Evolutionary conservation across 2,329 filamentous ascomycete species (phyloP), one percentile per base, ranked within the genome.

Genomic region (Pyricularia sp.): DNA sequence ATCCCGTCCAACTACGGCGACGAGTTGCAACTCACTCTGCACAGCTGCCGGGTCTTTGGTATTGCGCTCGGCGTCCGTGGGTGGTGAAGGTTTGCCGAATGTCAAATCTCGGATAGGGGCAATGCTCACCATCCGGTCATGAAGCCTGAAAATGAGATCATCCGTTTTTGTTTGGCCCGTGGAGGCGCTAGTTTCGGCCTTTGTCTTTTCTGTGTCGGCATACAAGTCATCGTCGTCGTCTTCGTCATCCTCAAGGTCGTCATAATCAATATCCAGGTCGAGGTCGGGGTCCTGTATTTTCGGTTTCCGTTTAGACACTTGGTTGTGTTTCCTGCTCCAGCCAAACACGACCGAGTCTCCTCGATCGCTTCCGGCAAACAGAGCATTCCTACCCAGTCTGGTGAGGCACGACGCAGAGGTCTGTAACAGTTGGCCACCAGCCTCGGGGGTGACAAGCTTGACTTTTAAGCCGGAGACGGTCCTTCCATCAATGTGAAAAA

Each of bases 391-490:
- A 4, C 85, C 84, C 3, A 97, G 74, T 64, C 81, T 84, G 28
- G 86, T 85, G 2, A 91, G 82, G 67, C 89, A 92, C 1, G 91
- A 88, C 30, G 87, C 83, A 26, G 82, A 78, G 57, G 82, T 81
- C 62, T 82, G 82, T 66, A 96, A 72, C 10, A 90, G 67, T 33
- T 76, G 73, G 8, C 88, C 88, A 10, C 89, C 88, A 28, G 82
- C 80, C 64, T 90, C 85, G 53, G 77, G 71, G 4, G 83, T 72
- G 5, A 97, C 79, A 53, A 84, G 76, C 68, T 84, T 86, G 64
- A 99, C 77, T n/a, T 83, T 85, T 67, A 99, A 81, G 1, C 91
- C 92, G 30, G 93, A 96, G 1, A 99, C 91, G 2, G 90, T 96
- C 65, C 94, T 85, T 19, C 96, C 94, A 73, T 97, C 93, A 67